Evolutionary conservation across 352 stramenopile genomes (phyloP), one percentile per base, ranked within the genome.

Genomic region (Phytophthora pini): DNA sequence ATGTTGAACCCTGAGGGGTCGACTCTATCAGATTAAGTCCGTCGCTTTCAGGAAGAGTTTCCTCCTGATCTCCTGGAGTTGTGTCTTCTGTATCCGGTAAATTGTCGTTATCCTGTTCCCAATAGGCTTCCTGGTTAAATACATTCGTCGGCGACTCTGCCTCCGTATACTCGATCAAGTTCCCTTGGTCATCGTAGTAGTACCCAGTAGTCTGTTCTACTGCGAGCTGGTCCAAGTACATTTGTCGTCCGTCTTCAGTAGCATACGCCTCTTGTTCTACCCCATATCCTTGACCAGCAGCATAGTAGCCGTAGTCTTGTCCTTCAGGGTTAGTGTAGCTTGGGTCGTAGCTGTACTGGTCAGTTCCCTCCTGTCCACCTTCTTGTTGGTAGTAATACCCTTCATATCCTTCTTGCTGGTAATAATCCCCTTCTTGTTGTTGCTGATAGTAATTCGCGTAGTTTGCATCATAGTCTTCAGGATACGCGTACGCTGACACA

Each of bases 101-200:
- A 17, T 41, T 41, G 13, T 58, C 46, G n/a, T 66, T 70, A 50
- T 76, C 70, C 1, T 72, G 67, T 26, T 84, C 60, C 75, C 79
- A 87, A 27, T 89, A 89, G 2, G 67, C 43, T 45, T 84, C 74
- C 27, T 88, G 72, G 17, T 65, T 72, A 49, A 89, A 87, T 1
- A 70, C 66, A 38, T 56, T 65, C 4, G 50, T 65, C 2, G 57
- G 49, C 1, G 55, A 71, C 31, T 61, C 59, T 24, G 49, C 43
- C 31, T 51, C 61, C 20, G 45, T 64, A 51, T 77, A 61, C 4
- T 48, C 49, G 11, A 65, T 53, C 11, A 66, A 50, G n/a, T 74
- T 66, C 4, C 60, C 65, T 38, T 57, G 26, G 26, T 70, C 57
- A 48, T 76, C 62, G 52, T 71, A 73, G 32, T 76, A 71, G 36